Base-by-base conservation (phyloP, 208 protist species). In the Wallacemonas sp. region DNA sequence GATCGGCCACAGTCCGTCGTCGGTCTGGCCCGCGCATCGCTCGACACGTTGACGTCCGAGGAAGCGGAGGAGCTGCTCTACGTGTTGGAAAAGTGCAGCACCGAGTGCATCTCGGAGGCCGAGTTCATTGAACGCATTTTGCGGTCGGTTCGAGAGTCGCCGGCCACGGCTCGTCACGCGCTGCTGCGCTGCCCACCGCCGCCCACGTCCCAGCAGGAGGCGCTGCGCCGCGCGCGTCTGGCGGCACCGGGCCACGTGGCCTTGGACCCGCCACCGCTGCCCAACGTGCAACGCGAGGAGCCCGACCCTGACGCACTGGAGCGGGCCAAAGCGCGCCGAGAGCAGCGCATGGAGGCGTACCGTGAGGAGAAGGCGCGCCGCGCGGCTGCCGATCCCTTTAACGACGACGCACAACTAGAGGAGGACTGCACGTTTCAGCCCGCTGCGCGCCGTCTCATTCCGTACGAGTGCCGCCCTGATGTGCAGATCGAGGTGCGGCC, bases 401-500 rank as follows among this genome's bases (percentile, higher is more conserved):
- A 64, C 1, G 72, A 65, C 24, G 76, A 80, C 5, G 72, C 73
- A 24, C 55, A 65, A 9, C 57, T 67, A 30, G 66, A 65, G 21
- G 68, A 56, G 12, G 47, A 81, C 29, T 78, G 63, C 65, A 75
- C 83, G 8, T 93, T 92, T 26, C 65, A 81, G 26, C 83, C 87
- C 6, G 57, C 67, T 0, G 81, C 80, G 39, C 74, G 74, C 1
- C 83, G 86, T 3, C 76, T 86, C 43, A 92, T 93, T 61, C 90
- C 90, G 36, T 78, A 84, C 68, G 83, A 74, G 39, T 93, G 87
- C 62, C 76, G 83, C 23, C 76, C 83, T 0, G 81, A 92, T 65
- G 75, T 87, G 9, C 57, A 78, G 4, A 78, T 92, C 47, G 55
- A 72, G 23, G 79, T 91, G 30, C 80, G 73, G 47, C 78, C 66